These are phyloP conservation scores for Polytolypa hystricis DNA, from an alignment of 2,329 filamentous ascomycete genomes.

Conservation along the genomic window DNA sequence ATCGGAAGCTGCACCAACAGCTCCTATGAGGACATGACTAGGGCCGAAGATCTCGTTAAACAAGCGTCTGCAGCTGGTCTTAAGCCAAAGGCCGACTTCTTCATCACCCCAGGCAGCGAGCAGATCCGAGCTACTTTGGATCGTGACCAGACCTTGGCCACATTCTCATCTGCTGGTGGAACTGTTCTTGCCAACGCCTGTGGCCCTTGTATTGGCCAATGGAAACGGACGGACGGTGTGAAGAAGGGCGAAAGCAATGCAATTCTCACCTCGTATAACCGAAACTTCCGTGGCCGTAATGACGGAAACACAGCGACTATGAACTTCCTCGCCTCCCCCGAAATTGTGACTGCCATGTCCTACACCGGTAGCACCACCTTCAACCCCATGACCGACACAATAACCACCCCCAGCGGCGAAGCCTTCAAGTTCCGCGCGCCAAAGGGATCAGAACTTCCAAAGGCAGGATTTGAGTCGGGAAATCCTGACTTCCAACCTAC, in stretches of 20 bases:
- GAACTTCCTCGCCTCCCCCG: slow-evolving; percentile 96
- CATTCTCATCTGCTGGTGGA: slow-evolving; percentile 77
- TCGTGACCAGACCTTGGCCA: slow-evolving; percentile 73
- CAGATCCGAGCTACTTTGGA: slow-evolving; percentile 92
- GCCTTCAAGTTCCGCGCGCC: slow-evolving; percentile 78
- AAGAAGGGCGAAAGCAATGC: slow-evolving; percentile 80
- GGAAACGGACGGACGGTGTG: slow-evolving; percentile 81
- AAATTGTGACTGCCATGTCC: slow-evolving; percentile 91
- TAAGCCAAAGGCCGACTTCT: slow-evolving; percentile 82
- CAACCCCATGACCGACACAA: slow-evolving; percentile 82
- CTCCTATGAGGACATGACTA: slow-evolving; percentile 97
- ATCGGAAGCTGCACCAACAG: slow-evolving; percentile 99
- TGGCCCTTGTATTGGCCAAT: slow-evolving; percentile 87
- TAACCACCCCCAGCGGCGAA: slow-evolving; percentile 68
- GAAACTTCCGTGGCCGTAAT: slow-evolving; percentile 94
- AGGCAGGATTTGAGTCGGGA: slow-evolving; percentile 70
- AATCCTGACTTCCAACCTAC: slow-evolving; percentile 63
- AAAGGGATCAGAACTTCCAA: slow-evolving; percentile 47
- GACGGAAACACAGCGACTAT: slow-evolving; percentile 94
- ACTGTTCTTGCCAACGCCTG: slow-evolving; percentile 90
- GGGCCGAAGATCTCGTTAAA: slow-evolving; percentile 83
- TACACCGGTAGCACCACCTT: slow-evolving; percentile 90
- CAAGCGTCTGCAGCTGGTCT: slow-evolving; percentile 83
- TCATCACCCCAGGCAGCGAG: slow-evolving; percentile 92
- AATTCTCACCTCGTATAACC: slow-evolving; percentile 95